phyloP scores from a whole-genome alignment of 2,329 filamentous ascomycete species.

The Paraphoma chrysanthemicola region DNA sequence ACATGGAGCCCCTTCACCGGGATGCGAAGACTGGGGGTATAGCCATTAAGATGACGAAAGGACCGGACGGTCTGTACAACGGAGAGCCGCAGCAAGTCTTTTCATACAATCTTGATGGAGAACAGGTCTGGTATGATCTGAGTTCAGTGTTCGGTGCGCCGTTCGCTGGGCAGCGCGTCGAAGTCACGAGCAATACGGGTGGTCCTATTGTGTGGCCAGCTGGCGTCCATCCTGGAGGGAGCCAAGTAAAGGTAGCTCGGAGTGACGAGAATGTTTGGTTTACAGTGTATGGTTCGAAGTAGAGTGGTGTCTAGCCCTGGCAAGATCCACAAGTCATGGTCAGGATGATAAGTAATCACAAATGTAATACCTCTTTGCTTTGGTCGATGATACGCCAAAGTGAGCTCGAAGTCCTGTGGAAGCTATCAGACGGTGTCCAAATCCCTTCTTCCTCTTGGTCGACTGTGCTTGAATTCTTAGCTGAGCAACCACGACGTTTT shows the following conservation, averaged over 20 bases:
- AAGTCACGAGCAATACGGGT: slow-evolving; percentile 24
- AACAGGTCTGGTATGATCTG: slow-evolving; percentile 34
- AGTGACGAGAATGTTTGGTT: slow-evolving; percentile 33
- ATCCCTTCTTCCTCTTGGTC: no score
- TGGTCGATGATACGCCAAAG: no score
- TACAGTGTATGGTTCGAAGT: slow-evolving; percentile 20
- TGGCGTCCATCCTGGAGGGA: slow-evolving; percentile 30
- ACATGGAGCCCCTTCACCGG: slow-evolving; percentile 24
- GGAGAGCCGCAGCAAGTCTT: slow-evolving; percentile 31
- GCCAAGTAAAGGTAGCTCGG: slow-evolving; percentile 24
- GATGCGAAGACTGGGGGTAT: slow-evolving; percentile 31
- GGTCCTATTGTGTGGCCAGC: slow-evolving; percentile 30
- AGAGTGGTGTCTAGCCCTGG: not conserved
- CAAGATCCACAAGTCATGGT: no score
- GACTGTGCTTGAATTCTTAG: no score
- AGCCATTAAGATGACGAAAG: slow-evolving; percentile 36
- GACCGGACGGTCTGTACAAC: slow-evolving; percentile 23
- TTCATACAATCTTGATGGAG: slow-evolving; percentile 30
- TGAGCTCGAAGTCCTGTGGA: no score
- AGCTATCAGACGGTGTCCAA: no score
- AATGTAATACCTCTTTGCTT: no score
- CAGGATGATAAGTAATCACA: no score
- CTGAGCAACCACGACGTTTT: no score
- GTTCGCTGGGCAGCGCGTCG: slow-evolving; percentile 32
- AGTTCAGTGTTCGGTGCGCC: slow-evolving; percentile 35